Evolutionary conservation across 768 basidiomycete species (phyloP), one percentile per base, ranked within the genome.

Genomic region (Fistulinella prunicolor): DNA sequence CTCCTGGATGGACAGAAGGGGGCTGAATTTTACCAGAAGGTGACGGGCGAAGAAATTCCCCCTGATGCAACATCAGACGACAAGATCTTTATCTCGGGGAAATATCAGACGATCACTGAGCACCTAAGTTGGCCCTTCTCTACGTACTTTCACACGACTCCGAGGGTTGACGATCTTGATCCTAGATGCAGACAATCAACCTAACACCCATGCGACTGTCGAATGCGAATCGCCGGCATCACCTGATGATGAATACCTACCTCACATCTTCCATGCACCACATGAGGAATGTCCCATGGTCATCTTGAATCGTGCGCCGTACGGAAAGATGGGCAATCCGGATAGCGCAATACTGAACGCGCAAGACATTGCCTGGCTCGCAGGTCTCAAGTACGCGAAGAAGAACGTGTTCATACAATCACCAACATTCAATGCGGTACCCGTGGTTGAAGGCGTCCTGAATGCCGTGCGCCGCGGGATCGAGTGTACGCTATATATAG

Each of bases 341-440:
- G 59, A 55, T 4, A 64, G 71, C 17, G 63, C 62, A 44, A 68
- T 77, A 45, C 66, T 75, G 29, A 73, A 75, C 72, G 79, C 84
- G 3, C 85, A 87, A 62, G 81, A 84, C 50, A 75, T 75, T 8
- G 83, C 84, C 6, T 86, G 83, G 83, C 72, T 87, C 34, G 78
- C 81, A 19, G 85, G 73, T 3, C 71, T 86, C 56, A 69, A 75
- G 46, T 78, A 80, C 48, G 84, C 85, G 8, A 66, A 74, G 60
- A 74, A 74, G 57, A 77, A 66, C 42, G 74, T 86, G n/a, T 85
- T 87, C 67, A 82, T 87, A 46, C 86, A 88, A 72, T 80, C 82
- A 0, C 86, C 86, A 1, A 85, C 83, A 8, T 76, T 86, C 50
- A 87, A 88, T 50, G 84, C 86, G 4, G 65, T 64, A 16, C 85